Evolutionary conservation across 2,329 filamentous ascomycete species (phyloP).

Genomic region (Penicillium sclerotiorum): DNA sequence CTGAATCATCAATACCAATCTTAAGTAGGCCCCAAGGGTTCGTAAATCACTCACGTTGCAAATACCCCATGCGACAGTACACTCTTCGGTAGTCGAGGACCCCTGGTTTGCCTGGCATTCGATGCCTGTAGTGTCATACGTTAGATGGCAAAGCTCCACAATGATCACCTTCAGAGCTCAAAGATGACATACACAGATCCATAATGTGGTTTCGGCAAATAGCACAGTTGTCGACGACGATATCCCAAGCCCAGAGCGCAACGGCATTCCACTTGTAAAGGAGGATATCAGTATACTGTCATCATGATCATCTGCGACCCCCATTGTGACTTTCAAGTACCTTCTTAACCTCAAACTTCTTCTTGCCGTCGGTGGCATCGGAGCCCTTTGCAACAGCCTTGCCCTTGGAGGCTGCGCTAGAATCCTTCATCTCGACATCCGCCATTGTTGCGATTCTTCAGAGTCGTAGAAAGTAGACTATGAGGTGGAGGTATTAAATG

Average conservation of each 20-base stretch:
- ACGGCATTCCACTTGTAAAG: constrained; percentile 96
- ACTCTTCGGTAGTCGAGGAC: constrained; percentile 95
- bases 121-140: constrained; percentile 68
- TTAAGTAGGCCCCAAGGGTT: too few species aligned
- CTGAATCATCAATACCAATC: not conserved
- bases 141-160: constrained; percentile 1
- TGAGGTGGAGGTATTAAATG: constrained; percentile 11
- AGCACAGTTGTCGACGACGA: constrained; percentile 98
- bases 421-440: constrained; percentile 95
- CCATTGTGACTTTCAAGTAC: constrained; percentile 51
- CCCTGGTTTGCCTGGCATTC: constrained; percentile 99
- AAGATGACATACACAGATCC: constrained; percentile 95
- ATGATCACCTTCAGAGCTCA: too few species aligned
- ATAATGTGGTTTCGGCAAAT: constrained; percentile 99
- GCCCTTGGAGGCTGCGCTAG: constrained; percentile 58
- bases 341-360: constrained; percentile 99
- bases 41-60: constrained; percentile 75
- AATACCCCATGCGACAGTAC: constrained; percentile 98
- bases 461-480: constrained; percentile 1
- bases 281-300: constrained; percentile 8
- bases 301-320: not conserved
- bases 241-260: constrained; percentile 98
- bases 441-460: constrained; percentile 64
- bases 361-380: constrained; percentile 70
- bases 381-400: constrained; percentile 59